Conservation (phyloP, 768 basidiomycete genomes). For the Pulveroboletus sp. region DNA sequence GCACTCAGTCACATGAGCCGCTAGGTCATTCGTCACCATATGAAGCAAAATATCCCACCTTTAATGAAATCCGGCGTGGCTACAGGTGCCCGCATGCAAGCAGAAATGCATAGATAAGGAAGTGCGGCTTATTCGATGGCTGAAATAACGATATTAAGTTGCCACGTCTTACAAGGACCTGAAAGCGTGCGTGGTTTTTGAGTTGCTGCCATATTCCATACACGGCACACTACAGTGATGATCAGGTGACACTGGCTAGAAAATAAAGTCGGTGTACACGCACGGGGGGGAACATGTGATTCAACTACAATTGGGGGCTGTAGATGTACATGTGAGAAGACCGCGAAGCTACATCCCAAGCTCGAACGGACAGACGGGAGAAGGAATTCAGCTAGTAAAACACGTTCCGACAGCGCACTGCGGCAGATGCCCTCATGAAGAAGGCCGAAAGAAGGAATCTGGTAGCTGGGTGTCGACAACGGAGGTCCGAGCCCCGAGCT, state of each 20-base stretch:
- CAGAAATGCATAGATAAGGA: slow-evolving; percentile 7
- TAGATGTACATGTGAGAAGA: not conserved
- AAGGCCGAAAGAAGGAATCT: not conserved
- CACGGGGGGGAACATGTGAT: not conserved
- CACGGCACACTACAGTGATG: not conserved
- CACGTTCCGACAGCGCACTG: not conserved
- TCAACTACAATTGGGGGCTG: not conserved
- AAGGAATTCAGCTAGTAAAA: not conserved
- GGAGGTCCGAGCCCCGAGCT: not conserved
- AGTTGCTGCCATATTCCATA: not conserved
- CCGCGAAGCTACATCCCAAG: not conserved
- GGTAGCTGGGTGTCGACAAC: not conserved
- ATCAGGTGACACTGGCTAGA: not conserved
- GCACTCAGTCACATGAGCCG: slow-evolving; percentile 6
- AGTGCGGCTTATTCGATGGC: not conserved
- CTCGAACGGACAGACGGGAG: not conserved
- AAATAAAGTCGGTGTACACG: not conserved
- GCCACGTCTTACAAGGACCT: slow-evolving; percentile 2
- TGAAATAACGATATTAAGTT: not conserved
- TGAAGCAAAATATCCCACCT: not conserved
- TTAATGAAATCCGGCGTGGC: not conserved
- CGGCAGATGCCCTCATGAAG: not conserved
- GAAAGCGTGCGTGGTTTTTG: not conserved
- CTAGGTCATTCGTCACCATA: slow-evolving; percentile 5
- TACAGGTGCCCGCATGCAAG: not conserved